Evolutionary conservation across 2,329 filamentous ascomycete genomes (phyloP).

Genomic region (Teratosphaeria zuluensis): DNA sequence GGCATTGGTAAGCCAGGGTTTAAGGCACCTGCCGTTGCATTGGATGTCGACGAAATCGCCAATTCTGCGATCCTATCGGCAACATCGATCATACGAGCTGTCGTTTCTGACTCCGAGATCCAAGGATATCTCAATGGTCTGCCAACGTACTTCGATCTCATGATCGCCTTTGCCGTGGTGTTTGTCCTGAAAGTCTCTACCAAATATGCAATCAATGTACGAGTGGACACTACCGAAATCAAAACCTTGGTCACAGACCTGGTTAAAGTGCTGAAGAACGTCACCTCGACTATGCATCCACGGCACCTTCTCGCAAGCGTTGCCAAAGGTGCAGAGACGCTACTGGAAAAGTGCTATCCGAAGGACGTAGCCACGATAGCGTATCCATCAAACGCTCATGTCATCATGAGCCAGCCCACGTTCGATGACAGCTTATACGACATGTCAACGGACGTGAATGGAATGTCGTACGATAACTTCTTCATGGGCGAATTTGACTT

Average conservation of each 20-base stretch:
- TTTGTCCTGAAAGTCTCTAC: constrained; percentile 23
- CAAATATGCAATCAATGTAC: constrained; percentile 18
- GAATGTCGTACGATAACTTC: constrained; percentile 18
- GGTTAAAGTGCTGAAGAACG: constrained; percentile 16
- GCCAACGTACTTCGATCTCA: constrained; percentile 24
- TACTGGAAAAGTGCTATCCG: constrained; percentile 15
- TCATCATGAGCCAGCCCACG: constrained; percentile 18
- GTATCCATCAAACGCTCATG: constrained; percentile 18
- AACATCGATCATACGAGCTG: constrained; percentile 16
- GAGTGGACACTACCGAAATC: constrained; percentile 19
- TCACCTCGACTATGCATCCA: constrained; percentile 22
- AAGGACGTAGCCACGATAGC: constrained; percentile 8
- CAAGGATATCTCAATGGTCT: constrained; percentile 20
- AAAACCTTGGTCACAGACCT: constrained; percentile 15
- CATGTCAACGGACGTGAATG: constrained; percentile 16
- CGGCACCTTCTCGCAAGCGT: constrained; percentile 21
- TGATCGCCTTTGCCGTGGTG: constrained; percentile 23
- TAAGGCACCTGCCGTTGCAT: constrained; percentile 14
- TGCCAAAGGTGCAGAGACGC: constrained; percentile 16
- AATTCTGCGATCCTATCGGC: constrained; percentile 18
- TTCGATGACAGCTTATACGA: constrained; percentile 21
- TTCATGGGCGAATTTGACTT: constrained; percentile 25
- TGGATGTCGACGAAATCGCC: constrained; percentile 22
- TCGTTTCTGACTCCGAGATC: constrained; percentile 18
- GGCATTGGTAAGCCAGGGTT: constrained; percentile 14